phyloP scores from a whole-genome alignment of 2,329 filamentous ascomycete species.

The Trichophyton rubrum region DNA sequence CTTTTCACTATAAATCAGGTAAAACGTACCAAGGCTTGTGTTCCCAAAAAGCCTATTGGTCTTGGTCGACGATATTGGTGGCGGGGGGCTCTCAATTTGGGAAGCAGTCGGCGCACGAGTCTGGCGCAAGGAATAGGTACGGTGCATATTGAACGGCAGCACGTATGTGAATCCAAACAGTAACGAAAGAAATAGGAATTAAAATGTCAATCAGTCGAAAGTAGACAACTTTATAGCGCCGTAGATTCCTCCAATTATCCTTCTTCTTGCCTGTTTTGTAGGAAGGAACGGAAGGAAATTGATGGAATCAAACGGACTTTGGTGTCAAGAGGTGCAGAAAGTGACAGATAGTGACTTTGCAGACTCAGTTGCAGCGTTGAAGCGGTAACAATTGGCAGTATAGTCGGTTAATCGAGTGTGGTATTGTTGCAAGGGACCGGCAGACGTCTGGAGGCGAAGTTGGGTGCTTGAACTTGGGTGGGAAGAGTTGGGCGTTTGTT shows the following conservation, averaged over 20 bases:
- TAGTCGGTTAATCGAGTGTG: no score
- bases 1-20: conserved; percentile 3
- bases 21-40: conserved; percentile 63
- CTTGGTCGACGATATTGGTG: conserved; percentile 84
- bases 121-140: conserved; percentile 98
- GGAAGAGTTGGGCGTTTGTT: background rate
- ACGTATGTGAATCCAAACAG: background rate
- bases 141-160: conserved; percentile 59
- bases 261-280: background rate
- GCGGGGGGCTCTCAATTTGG: conserved; percentile 80
- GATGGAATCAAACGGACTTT: background rate
- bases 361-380: background rate
- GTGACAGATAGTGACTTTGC: background rate
- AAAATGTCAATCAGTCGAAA: no score
- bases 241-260: background rate
- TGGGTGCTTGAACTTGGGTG: background rate
- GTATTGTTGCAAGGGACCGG: no score
- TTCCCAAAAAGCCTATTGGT: conserved; percentile 77
- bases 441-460: background rate
- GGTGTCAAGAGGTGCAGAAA: background rate
- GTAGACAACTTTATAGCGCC: background rate
- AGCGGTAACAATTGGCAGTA: background rate
- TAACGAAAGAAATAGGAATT: background rate
- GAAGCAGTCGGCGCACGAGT: conserved; percentile 91
- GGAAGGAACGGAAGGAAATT: background rate